These are phyloP conservation scores for Brassica cretica DNA, from an alignment of 345 rosid genomes.

Conservation along the genomic window DNA sequence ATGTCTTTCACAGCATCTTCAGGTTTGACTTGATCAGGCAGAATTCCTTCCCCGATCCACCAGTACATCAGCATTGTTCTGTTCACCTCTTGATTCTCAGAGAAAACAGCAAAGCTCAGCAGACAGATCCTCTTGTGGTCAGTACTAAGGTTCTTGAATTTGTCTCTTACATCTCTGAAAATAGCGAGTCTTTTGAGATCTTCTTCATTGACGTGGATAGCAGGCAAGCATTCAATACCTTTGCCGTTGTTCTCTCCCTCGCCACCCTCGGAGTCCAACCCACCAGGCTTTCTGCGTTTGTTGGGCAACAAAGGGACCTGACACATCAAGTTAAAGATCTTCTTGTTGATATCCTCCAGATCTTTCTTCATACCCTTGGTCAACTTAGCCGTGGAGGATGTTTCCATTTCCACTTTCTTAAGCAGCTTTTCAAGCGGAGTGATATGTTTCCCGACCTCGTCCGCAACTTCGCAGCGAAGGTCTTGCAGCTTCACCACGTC, in stretches of 20 bases:
- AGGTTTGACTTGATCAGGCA: not conserved
- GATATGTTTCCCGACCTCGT: not conserved
- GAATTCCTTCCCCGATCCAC: not conserved
- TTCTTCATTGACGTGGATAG: not conserved
- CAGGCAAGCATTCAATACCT: conserved; percentile 29
- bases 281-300: conserved; percentile 4
- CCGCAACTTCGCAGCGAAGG: not conserved
- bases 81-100: not conserved
- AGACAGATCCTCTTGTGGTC: conserved; percentile 33
- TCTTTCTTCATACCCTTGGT: conserved; percentile 1
- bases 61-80: not conserved
- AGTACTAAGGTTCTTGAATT: conserved; percentile 10
- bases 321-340: conserved; percentile 41
- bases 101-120: conserved; percentile 19
- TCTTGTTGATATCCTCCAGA: conserved; percentile 34
- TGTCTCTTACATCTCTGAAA: not conserved
- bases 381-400: not conserved
- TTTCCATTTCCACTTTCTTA: not conserved
- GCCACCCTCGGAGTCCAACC: not conserved
- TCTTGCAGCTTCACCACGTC: not conserved
- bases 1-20: not conserved
- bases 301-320: conserved; percentile 38
- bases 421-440: not conserved
- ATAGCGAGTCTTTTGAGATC: not conserved
- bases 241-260: not conserved